Evolutionary conservation across 805 yeast genomes (phyloP).

Genomic region (Myxozyma neotropica): DNA sequence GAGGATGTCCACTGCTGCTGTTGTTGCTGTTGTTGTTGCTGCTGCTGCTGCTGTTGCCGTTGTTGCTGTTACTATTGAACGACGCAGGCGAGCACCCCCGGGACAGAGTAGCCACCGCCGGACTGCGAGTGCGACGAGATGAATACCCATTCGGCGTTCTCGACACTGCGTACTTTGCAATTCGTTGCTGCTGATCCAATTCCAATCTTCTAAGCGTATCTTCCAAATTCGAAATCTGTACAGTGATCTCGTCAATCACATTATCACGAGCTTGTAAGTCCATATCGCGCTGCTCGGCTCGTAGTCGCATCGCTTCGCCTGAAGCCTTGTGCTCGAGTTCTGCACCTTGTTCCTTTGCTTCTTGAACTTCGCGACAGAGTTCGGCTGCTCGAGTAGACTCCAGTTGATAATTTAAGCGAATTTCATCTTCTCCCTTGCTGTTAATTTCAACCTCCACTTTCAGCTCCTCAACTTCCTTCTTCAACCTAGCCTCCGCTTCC

Average conservation of each 20-base stretch:
- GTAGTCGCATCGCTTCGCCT: slow-evolving; percentile 39
- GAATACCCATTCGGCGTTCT: slow-evolving; percentile 20
- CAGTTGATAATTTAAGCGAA: slow-evolving; percentile 39
- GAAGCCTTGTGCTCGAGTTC: slow-evolving; percentile 33
- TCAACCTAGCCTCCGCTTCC: slow-evolving; percentile 49
- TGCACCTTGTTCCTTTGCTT: slow-evolving; percentile 36
- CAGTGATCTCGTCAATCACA: slow-evolving; percentile 37
- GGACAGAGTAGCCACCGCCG: slow-evolving; percentile 15
- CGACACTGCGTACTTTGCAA: slow-evolving; percentile 28
- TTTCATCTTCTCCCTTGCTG: slow-evolving; percentile 63
- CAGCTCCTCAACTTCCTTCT: slow-evolving; percentile 44
- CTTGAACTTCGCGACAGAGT: slow-evolving; percentile 39
- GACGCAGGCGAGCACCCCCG: slow-evolving; percentile 24
- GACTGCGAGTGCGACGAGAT: slow-evolving; percentile 23
- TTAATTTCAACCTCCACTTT: slow-evolving; percentile 51
- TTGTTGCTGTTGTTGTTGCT: slow-evolving; percentile 1
- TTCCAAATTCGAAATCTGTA: slow-evolving; percentile 39
- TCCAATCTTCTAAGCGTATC: slow-evolving; percentile 40
- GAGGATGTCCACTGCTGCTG: slow-evolving; percentile 20
- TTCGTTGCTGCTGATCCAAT: slow-evolving; percentile 28
- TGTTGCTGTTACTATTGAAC: not conserved
- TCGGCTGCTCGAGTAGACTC: slow-evolving; percentile 42
- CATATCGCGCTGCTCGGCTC: slow-evolving; percentile 38
- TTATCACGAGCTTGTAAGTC: slow-evolving; percentile 40
- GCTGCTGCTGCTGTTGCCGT: slow-evolving; percentile 4